Evolutionary conservation across 257 asterid species (phyloP).

Genomic region (Jaltomata sinuosa): DNA sequence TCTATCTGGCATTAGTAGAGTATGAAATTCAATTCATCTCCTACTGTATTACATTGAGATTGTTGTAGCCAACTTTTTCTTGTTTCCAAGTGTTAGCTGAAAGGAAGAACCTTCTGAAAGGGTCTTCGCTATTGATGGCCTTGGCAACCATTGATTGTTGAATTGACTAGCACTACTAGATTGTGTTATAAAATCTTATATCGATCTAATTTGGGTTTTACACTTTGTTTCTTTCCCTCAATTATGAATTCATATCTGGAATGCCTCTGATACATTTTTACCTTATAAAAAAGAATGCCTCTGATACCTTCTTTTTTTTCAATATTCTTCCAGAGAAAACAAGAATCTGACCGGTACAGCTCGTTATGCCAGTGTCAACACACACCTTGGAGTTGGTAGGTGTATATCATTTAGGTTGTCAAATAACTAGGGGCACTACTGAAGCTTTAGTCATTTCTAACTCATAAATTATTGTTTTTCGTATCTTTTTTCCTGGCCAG

Average conservation of each 20-base stretch:
- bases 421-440: not conserved
- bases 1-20: too few relatives aligned
- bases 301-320: not conserved
- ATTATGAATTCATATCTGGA: not conserved
- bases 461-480: not conserved
- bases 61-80: not conserved
- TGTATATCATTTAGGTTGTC: not conserved
- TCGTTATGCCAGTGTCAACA: conserved; percentile 93
- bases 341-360: conserved; percentile 95
- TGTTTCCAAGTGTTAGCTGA: not conserved
- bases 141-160: not conserved
- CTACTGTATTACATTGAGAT: not conserved
- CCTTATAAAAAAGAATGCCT: too few relatives aligned
- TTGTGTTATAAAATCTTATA: not conserved
- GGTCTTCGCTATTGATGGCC: not conserved
- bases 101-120: not conserved
- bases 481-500: conserved; percentile 31
- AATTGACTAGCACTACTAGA: not conserved
- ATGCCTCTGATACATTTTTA: not conserved
- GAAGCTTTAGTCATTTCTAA: not conserved
- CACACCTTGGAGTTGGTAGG: conserved; percentile 92
- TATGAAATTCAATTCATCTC: not conserved
- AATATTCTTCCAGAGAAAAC: conserved; percentile 58
- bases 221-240: not conserved
- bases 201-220: not conserved